phyloP scores from a whole-genome alignment of 768 basidiomycete genomes.

The Suillus cothurnatus region DNA sequence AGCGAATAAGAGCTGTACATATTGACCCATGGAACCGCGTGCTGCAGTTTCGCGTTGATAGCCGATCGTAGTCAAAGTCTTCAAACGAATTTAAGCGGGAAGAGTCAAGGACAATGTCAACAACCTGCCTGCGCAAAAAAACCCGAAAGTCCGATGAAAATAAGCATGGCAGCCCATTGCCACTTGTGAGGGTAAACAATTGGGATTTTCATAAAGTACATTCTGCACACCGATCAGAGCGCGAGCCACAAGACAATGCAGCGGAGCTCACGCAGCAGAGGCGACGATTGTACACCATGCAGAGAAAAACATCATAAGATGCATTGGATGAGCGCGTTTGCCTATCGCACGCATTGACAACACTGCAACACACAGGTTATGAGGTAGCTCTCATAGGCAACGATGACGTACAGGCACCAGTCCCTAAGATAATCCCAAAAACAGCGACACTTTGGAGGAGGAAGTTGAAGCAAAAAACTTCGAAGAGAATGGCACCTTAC shows the following conservation, averaged over 20 bases:
- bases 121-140: slow-evolving; percentile 21
- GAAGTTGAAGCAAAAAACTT: not conserved
- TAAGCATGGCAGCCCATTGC: slow-evolving; percentile 17
- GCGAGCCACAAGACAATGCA: not conserved
- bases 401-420: slow-evolving; percentile 63
- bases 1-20: slow-evolving; percentile 69
- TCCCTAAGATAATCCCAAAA: slow-evolving; percentile 63
- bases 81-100: not conserved
- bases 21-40: slow-evolving; percentile 62
- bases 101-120: not conserved
- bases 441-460: slow-evolving; percentile 51
- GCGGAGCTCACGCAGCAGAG: slow-evolving; percentile 13
- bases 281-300: slow-evolving; percentile 46
- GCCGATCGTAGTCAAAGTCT: slow-evolving; percentile 62
- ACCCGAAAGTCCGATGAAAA: slow-evolving; percentile 21
- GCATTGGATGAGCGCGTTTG: slow-evolving; percentile 72
- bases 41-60: slow-evolving; percentile 67
- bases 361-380: slow-evolving; percentile 32
- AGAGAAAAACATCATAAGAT: slow-evolving; percentile 70
- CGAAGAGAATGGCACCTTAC: slow-evolving; percentile 27
- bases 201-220: slow-evolving; percentile 8
- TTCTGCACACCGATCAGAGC: slow-evolving; percentile 13
- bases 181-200: slow-evolving; percentile 22
- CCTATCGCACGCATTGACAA: slow-evolving; percentile 69
- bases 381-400: not conserved